A percentile compares a stretch with the other conserved stretches of the same genome.
Evolutionary conservation across 1,139 yeast genomes (phyloP).

Genomic region (Candida frijolesensis): DNA sequence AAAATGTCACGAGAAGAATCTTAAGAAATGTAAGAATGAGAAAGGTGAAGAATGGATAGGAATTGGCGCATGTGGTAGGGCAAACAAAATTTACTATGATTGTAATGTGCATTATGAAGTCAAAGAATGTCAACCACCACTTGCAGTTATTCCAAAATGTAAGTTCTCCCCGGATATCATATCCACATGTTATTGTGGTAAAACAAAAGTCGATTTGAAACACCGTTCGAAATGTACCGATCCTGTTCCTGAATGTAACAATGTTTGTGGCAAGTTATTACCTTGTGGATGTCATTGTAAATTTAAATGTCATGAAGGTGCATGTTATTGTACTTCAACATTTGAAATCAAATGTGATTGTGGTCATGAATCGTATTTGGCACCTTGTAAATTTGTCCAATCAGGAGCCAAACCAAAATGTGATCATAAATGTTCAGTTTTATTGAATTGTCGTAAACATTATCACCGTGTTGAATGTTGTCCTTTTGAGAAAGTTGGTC

Average conservation of each 20-base stretch:
- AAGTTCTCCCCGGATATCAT: slow-evolving; percentile 61
- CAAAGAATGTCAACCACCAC: slow-evolving; percentile 63
- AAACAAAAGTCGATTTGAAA: slow-evolving; percentile 27
- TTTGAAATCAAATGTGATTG: slow-evolving; percentile 56
- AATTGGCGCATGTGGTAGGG: slow-evolving; percentile 56
- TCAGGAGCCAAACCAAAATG: slow-evolving; percentile 62
- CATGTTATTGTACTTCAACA: slow-evolving; percentile 62
- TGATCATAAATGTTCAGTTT: slow-evolving; percentile 72
- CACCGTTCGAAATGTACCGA: slow-evolving; percentile 65
- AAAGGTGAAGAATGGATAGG: slow-evolving; percentile 57
- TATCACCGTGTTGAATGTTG: slow-evolving; percentile 75
- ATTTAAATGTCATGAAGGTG: slow-evolving; percentile 74
- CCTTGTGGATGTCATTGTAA: slow-evolving; percentile 77
- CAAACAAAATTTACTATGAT: slow-evolving; percentile 53
- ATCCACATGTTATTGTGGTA: slow-evolving; percentile 79
- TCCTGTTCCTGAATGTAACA: slow-evolving; percentile 73
- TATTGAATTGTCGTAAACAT: slow-evolving; percentile 81
- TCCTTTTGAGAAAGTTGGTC: slow-evolving; percentile 62
- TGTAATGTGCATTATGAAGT: slow-evolving; percentile 70
- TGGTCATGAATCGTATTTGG: slow-evolving; percentile 49
- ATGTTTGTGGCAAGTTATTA: slow-evolving; percentile 60
- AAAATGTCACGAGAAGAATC: slow-evolving; percentile 50
- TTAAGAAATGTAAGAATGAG: slow-evolving; percentile 26
- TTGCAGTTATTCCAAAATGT: slow-evolving; percentile 50
- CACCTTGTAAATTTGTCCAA: slow-evolving; percentile 64